Conservation (phyloP, 2,329 filamentous ascomycete genomes). For the Aspergillus quadricinctus region DNA sequence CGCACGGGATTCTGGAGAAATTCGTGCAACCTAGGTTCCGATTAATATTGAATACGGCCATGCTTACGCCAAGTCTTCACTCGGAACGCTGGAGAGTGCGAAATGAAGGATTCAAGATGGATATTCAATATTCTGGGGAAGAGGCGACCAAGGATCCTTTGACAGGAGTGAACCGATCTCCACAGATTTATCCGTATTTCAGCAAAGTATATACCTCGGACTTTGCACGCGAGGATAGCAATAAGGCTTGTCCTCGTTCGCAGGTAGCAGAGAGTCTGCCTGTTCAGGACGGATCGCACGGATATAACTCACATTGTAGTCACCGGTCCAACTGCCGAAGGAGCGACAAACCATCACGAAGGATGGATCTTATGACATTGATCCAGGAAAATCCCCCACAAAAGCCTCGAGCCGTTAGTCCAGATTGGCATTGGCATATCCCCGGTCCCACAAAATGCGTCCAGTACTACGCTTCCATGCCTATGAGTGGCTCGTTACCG, state of each 20-base stretch:
- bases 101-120: not conserved
- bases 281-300: constrained; percentile 1
- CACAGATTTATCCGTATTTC: not conserved
- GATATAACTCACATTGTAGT: not conserved
- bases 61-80: constrained; percentile 11
- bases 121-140: not conserved
- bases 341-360: constrained; percentile 9
- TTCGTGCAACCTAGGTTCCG: not conserved
- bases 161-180: not conserved
- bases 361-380: not conserved
- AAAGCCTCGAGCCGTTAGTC: constrained; percentile 2
- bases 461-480: constrained; percentile 6
- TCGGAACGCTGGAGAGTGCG: not conserved
- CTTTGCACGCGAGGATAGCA: not conserved
- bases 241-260: not conserved
- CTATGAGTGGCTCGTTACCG: constrained; percentile 1
- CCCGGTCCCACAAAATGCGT: constrained; percentile 17
- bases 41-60: not conserved
- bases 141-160: not conserved
- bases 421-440: constrained; percentile 6
- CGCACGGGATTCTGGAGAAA: not conserved
- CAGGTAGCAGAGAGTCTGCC: too few species aligned
- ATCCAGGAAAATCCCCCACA: constrained; percentile 21
- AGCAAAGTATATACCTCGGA: not conserved
- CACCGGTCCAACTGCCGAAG: not conserved